Evolutionary conservation across 2,329 filamentous ascomycete species (phyloP).

Genomic region (Paracoccidioides brasiliensis): DNA sequence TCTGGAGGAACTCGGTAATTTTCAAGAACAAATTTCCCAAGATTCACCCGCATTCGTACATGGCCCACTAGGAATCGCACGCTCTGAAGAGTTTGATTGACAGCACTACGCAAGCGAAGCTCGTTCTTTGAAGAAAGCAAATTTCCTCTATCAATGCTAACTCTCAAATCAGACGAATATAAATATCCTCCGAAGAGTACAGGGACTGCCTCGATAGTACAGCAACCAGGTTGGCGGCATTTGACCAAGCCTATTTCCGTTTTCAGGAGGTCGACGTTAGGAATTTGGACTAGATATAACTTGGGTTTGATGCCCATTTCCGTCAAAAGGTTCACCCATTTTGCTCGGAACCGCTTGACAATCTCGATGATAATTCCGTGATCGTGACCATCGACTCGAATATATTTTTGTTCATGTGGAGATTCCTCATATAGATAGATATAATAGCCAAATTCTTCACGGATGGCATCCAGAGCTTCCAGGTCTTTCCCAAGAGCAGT

Average conservation of each 20-base stretch:
- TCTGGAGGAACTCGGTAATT: conserved; percentile 21
- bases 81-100: conserved; percentile 21
- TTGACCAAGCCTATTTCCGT: conserved; percentile 17
- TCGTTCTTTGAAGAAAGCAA: conserved; percentile 20
- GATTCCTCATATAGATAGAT: conserved; percentile 26
- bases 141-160: conserved; percentile 14
- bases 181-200: conserved; percentile 13
- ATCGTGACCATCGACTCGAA: conserved; percentile 20
- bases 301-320: conserved; percentile 20
- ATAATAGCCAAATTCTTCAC: conserved; percentile 27
- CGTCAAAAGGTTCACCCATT: conserved; percentile 20
- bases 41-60: conserved; percentile 30
- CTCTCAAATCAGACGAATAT: conserved; percentile 10
- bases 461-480: conserved; percentile 34
- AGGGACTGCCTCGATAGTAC: conserved; percentile 11
- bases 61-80: conserved; percentile 23
- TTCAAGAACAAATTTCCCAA: conserved; percentile 30
- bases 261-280: conserved; percentile 12
- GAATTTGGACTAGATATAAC: conserved; percentile 22
- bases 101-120: conserved; percentile 17
- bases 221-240: conserved; percentile 2
- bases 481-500: conserved; percentile 30
- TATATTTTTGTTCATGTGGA: conserved; percentile 13
- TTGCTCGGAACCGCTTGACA: conserved; percentile 15
- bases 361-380: conserved; percentile 27